phyloP scores from a whole-genome alignment of 2,329 filamentous ascomycete species.

The Myriosclerotinia curreyana region DNA sequence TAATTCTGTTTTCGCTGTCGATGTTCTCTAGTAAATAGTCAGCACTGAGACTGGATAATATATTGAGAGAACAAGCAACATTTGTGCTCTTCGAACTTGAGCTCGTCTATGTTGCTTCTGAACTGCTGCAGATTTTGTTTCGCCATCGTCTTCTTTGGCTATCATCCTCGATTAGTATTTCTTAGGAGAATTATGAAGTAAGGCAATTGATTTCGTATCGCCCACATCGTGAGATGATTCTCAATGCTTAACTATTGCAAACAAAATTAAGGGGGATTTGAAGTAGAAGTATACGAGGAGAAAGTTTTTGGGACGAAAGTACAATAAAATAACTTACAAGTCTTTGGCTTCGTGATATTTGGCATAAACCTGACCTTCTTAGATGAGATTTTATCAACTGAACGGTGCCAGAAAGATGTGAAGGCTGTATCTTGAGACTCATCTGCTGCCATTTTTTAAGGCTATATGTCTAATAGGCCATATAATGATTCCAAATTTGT shows the following conservation, averaged over 20 bases:
- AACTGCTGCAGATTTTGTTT: conserved; percentile 22
- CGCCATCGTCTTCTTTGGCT: conserved; percentile 22
- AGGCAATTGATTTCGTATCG: not conserved
- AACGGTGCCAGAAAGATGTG: conserved; percentile 24
- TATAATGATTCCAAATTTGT: conserved; percentile 5
- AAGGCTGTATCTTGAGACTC: conserved; percentile 15
- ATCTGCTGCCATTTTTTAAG: conserved; percentile 9
- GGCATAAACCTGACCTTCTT: conserved; percentile 23
- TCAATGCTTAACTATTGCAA: not conserved
- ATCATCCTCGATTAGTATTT: conserved; percentile 1
- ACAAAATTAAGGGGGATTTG: not conserved
- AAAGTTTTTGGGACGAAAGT: not conserved
- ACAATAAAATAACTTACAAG: not conserved
- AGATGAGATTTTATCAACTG: conserved; percentile 21
- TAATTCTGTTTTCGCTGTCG: conserved; percentile 36
- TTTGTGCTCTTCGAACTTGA: conserved; percentile 38
- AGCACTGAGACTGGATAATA: not conserved
- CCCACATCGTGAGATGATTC: not conserved
- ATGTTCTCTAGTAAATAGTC: conserved; percentile 31
- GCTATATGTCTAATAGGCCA: not conserved
- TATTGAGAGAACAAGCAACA: conserved; percentile 24
- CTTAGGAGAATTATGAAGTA: not conserved
- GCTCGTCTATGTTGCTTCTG: conserved; percentile 34
- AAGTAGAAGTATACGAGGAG: not conserved
- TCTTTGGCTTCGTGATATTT: conserved; percentile 15